These are phyloP conservation scores for Melocanna baccifera DNA, from an alignment of 176 grass and related monocot genomes.

Conservation along the genomic window DNA sequence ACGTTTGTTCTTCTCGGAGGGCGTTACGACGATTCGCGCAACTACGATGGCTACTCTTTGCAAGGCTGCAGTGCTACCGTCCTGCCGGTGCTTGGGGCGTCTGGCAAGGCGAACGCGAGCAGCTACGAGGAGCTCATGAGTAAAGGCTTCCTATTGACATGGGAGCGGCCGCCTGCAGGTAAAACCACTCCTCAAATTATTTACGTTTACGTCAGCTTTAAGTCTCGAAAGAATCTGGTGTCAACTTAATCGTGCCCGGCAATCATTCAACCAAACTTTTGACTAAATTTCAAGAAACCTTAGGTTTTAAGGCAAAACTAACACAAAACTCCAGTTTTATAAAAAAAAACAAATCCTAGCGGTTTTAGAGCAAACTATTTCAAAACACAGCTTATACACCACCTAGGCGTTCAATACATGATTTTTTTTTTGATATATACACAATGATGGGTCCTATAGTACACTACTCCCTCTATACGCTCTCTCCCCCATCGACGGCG, in stretches of 20 bases:
- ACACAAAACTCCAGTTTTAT: too few relatives aligned
- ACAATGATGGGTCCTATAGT: too few relatives aligned
- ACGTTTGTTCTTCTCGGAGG: neutral
- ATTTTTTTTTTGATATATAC: too few relatives aligned
- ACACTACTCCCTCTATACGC: too few relatives aligned
- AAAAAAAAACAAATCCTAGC: too few relatives aligned
- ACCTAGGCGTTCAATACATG: too few relatives aligned
- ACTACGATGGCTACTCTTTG: neutral
- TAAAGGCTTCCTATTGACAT: constrained; percentile 21
- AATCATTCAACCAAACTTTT: neutral
- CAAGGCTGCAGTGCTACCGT: neutral
- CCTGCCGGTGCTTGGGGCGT: neutral
- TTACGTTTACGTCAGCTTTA: neutral
- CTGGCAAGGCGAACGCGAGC: neutral
- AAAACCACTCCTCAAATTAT: neutral
- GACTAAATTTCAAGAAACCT: too few relatives aligned
- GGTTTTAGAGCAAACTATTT: too few relatives aligned
- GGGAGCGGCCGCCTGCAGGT: neutral
- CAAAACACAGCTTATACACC: too few relatives aligned
- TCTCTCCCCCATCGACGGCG: too few relatives aligned
- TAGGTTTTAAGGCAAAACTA: too few relatives aligned
- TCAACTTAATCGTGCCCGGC: neutral
- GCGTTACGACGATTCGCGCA: accelerated
- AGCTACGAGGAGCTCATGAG: neutral
- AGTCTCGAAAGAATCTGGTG: neutral